A percentile compares a stretch with the other conserved stretches of the same genome.
phyloP scores from a whole-genome alignment of 257 asterid genomes.

The Jacaranda copaia region DNA sequence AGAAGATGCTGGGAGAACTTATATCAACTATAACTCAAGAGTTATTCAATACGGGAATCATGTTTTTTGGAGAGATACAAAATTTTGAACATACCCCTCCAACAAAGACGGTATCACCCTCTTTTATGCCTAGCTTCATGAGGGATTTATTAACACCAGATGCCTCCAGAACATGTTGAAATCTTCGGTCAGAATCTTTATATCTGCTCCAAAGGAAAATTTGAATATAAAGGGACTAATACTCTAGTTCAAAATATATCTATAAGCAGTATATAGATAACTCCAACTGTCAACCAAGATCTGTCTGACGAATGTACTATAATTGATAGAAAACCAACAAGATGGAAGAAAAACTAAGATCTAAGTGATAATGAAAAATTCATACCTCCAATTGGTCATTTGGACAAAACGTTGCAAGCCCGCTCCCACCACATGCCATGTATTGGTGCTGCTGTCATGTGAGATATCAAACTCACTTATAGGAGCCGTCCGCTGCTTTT shows the following conservation, averaged over 20 bases:
- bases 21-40: background rate
- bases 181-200: conserved; percentile 81
- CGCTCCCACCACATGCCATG: conserved; percentile 83
- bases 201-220: conserved; percentile 64
- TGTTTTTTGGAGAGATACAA: background rate
- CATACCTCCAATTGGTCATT: conserved; percentile 99
- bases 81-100: conserved; percentile 66
- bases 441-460: conserved; percentile 53
- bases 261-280: too few relatives aligned
- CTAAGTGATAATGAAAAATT: background rate
- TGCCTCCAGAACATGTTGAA: conserved; percentile 92
- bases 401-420: conserved; percentile 96
- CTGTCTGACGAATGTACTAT: conserved; percentile 1
- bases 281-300: background rate
- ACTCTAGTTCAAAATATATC: too few relatives aligned
- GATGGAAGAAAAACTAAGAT: conserved; percentile 9
- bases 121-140: conserved; percentile 83
- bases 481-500: conserved; percentile 74
- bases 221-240: background rate
- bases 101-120: conserved; percentile 89
- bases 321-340: background rate
- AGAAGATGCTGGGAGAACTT: background rate
- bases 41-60: background rate
- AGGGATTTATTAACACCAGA: conserved; percentile 92
- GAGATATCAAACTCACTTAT: conserved; percentile 83